Percentiles rank a stretch among this genome's conserved stretches.
Conservation (phyloP, 805 yeast genomes). For the Candida ovalis region DNA sequence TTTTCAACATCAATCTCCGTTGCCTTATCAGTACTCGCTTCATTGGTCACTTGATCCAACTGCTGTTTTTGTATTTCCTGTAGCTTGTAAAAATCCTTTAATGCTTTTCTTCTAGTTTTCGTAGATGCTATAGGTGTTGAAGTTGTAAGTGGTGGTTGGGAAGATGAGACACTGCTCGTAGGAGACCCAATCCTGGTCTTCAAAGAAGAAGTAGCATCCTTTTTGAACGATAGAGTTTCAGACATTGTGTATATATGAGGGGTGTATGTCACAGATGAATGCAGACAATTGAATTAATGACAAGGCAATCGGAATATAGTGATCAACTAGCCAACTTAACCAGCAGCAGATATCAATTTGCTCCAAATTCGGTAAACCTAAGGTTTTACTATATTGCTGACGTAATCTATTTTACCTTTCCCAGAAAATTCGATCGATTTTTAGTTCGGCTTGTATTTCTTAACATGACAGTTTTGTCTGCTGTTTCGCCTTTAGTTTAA, state of each 20-base stretch:
- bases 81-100: conserved; percentile 40
- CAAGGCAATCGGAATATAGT: no score
- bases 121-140: not conserved
- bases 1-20: not conserved
- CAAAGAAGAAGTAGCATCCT: conserved; percentile 2
- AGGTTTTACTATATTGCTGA: no score
- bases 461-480: no score
- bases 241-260: conserved; percentile 8
- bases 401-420: no score
- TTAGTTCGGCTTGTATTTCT: no score
- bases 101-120: conserved; percentile 35
- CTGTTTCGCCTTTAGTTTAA: no score
- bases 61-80: conserved; percentile 29
- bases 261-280: no score
- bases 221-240: conserved; percentile 19
- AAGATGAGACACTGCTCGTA: not conserved
- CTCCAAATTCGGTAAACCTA: no score
- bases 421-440: no score
- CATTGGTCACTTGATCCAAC: conserved; percentile 8
- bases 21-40: not conserved
- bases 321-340: no score
- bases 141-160: not conserved
- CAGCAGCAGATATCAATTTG: no score
- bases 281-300: no score
- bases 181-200: conserved; percentile 2